phyloP scores from a whole-genome alignment of 495 filamentous ascomycete species.

The Penicillium canariense region DNA sequence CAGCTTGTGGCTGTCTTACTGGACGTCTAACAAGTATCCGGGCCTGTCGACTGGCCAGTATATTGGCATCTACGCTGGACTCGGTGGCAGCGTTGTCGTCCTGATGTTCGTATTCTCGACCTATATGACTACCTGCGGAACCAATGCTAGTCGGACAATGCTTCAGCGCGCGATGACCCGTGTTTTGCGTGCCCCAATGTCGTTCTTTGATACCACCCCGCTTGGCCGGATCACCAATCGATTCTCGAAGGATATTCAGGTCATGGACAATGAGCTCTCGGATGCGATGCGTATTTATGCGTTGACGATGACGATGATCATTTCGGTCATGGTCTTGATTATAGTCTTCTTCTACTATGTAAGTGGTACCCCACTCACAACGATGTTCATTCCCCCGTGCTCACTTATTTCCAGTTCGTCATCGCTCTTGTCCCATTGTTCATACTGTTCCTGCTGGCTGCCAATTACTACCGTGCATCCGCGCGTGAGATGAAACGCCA shows the following conservation, averaged over 20 bases:
- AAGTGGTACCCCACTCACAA: conserved; percentile 7
- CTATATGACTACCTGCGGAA: conserved; percentile 61
- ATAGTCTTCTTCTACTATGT: conserved; percentile 88
- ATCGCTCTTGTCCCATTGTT: conserved; percentile 83
- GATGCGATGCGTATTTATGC: conserved; percentile 95
- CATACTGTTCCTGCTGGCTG: conserved; percentile 75
- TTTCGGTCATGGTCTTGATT: conserved; percentile 80
- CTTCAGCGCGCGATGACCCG: conserved; percentile 76
- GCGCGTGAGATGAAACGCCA: conserved; percentile 93
- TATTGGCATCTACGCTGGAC: conserved; percentile 81
- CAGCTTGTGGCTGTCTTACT: conserved; percentile 89
- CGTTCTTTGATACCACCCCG: conserved; percentile 96
- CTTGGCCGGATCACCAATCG: conserved; percentile 96
- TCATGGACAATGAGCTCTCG: conserved; percentile 90
- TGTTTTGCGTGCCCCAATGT: conserved; percentile 88
- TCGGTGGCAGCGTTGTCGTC: conserved; percentile 68
- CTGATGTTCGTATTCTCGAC: conserved; percentile 79
- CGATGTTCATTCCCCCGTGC: background rate
- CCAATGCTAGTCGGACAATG: conserved; percentile 77
- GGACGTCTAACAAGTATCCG: conserved; percentile 72
- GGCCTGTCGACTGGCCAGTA: conserved; percentile 59
- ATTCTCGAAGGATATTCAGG: conserved; percentile 91
- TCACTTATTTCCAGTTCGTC: conserved; percentile 54
- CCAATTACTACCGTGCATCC: conserved; percentile 85
- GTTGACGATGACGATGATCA: conserved; percentile 74